Evolutionary conservation across 83 land plant species (phyloP), one percentile per base, ranked within the genome.

Genomic region (Diphasiastrum complanatum): DNA sequence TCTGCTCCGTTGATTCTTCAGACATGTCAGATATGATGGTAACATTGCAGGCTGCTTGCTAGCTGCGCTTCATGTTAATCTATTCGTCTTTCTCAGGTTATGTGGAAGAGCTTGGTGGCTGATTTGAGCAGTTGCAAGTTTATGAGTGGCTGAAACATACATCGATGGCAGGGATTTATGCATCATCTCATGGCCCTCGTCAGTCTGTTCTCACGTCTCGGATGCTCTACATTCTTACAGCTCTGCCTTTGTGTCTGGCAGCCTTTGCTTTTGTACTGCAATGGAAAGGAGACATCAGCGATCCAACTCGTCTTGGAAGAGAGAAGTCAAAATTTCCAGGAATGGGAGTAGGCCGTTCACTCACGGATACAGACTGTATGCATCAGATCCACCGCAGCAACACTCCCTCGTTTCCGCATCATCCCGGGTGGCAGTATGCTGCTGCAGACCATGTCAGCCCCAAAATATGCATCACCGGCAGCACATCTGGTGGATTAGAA

Each of bases 401-500:
- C 2, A 18, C 38, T 34, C 25, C 62, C 4, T 22, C 60, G 29
- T 70, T 70, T 27, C 68, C 68, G 27, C 60, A 70, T 50, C 47
- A 70, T 54, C 57, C 68, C 14, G 73, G 73, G 6, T 70, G 73
- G 73, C 34, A 70, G 41, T 70, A 70, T 43, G 60, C 70, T 0
- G 24, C 64, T 35, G 50, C 26, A 19, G 49, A 60, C 12, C 34
- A 52, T 19, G 70, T 28, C 31, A 38, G 18, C 11, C 60, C 73
- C 2, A 70, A 89, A 91, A 83, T 89, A 63, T 83, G 87, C 41
- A 74, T 89, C n/a, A 83, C 91, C 3, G 65, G 88, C 27, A 89
- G 91, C 67, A 89, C 96, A n/a, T 80, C 97, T 26, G 97, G 85
- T 56, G 86, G 93, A 31, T 69, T 91, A 27, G 97, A 91, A 29